Base-by-base conservation (phyloP, 805 yeast species). In the Saccharomycodes ludwigii region DNA sequence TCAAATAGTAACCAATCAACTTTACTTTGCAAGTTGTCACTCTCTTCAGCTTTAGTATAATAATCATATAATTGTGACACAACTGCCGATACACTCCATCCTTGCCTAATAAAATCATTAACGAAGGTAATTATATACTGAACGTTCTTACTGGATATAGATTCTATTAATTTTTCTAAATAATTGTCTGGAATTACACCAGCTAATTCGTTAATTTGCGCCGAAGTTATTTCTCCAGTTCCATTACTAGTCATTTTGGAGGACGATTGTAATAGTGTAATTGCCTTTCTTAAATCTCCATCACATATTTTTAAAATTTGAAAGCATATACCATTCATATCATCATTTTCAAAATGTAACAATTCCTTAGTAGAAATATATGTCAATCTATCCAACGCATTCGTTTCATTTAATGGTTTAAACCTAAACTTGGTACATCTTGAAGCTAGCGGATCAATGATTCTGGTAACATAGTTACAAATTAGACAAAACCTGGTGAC, bases 361-460 rank as follows among this genome's bases (percentile, higher is more conserved):
- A 64, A 54, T 24, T 63, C 61, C 41, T 79, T 76, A 25, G 55
- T 39, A 2, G 69, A 60, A 36, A 91, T 76, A 39, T 61, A 70
- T 41, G 65, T 53, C 37, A 91, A 60, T 41, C 98, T 66, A 9
- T 53, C 60, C 33, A 83, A 55, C 0, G 96, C 93, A 47, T 78
- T 74, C 2, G 57, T 60, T 39, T 72, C 67, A 46, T 81, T 86
- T 37, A 91, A 64, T 24, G 80, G 72, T 45, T 76, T 76, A 62
- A 91, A 91, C 43, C 98, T 65, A 55, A 91, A 91, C 54, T 91
- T 91, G 24, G 96, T 83, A 58, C 98, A 91, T 51, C 99, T 70
- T 30, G 95, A 83, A 4, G 97, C 95, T 37, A 91, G 60, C 2
- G 99, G 99, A 46, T 88, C 97, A 40, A 91, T 91, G 43, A 91